A percentile compares a stretch with the other conserved stretches of the same genome.
phyloP scores from a whole-genome alignment of 2,329 filamentous ascomycete species.

The Botryosphaeria dothidea region DNA sequence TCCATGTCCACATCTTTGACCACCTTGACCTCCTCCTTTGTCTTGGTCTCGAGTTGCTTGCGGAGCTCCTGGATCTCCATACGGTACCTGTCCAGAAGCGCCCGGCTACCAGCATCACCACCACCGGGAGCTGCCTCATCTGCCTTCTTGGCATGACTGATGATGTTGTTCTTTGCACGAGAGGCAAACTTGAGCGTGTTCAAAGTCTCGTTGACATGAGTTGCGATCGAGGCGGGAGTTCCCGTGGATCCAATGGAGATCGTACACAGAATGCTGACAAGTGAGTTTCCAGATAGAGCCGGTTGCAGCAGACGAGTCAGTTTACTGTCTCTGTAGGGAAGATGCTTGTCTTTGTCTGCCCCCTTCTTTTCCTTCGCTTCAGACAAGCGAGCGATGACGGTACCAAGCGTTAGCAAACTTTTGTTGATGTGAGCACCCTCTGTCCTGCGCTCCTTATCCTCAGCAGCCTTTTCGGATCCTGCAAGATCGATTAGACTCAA shows the following conservation, averaged over 20 bases:
- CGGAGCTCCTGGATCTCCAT: conserved; percentile 87
- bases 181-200: conserved; percentile 98
- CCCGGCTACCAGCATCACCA: conserved; percentile 79
- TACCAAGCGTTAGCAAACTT: conserved; percentile 90
- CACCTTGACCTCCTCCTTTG: conserved; percentile 56
- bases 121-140: conserved; percentile 80
- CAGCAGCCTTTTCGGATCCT: conserved; percentile 92
- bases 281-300: conserved; percentile 86
- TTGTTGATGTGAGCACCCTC: conserved; percentile 99
- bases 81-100: conserved; percentile 87
- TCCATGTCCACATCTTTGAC: conserved; percentile 62
- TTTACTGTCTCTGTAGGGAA: conserved; percentile 97
- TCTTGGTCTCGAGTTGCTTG: conserved; percentile 67
- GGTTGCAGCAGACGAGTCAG: conserved; percentile 90
- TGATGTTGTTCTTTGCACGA: conserved; percentile 94
- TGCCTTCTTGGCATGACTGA: conserved; percentile 93
- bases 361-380: conserved; percentile 85
- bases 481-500: conserved; percentile 94
- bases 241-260: conserved; percentile 83
- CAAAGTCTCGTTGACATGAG: conserved; percentile 82
- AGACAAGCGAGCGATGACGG: conserved; percentile 90
- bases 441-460: conserved; percentile 88
- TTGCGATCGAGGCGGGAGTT: conserved; percentile 68
- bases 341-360: conserved; percentile 82
- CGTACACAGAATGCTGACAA: conserved; percentile 96